Conservation (phyloP, 2,329 filamentous ascomycete species). For the Beauveria caledonica region DNA sequence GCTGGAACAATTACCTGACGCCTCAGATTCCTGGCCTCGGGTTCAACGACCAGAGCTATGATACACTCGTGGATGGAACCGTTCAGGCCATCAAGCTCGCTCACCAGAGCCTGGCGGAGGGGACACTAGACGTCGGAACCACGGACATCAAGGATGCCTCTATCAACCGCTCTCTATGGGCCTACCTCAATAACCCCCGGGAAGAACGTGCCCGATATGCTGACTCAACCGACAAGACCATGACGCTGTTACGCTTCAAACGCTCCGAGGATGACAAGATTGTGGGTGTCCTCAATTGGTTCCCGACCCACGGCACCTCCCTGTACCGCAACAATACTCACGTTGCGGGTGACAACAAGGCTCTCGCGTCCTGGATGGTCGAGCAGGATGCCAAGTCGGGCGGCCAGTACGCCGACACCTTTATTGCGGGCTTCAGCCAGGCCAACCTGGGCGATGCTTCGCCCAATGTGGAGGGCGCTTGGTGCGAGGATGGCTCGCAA, state of each 20-base stretch:
- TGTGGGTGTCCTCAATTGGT: conserved; percentile 81
- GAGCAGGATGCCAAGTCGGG: conserved; percentile 57
- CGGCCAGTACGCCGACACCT: conserved; percentile 45
- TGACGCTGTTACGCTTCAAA: conserved; percentile 73
- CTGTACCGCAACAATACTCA: conserved; percentile 88
- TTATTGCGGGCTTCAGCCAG: conserved; percentile 88
- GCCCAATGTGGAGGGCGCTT: conserved; percentile 80
- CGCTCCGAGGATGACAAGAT: conserved; percentile 65
- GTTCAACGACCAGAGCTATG: conserved; percentile 78
- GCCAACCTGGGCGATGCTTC: conserved; percentile 85
- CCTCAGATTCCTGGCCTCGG: conserved; percentile 85
- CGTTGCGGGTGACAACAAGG: conserved; percentile 92
- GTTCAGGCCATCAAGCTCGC: conserved; percentile 74
- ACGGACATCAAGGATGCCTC: conserved; percentile 63
- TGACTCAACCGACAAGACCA: conserved; percentile 41
- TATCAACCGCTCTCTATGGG: conserved; percentile 80
- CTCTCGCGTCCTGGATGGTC: conserved; percentile 77
- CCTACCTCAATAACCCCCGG: conserved; percentile 78
- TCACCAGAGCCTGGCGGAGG: conserved; percentile 48
- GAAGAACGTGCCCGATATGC: conserved; percentile 64
- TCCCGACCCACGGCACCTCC: conserved; percentile 85
- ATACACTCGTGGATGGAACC: conserved; percentile 80
- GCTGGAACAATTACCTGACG: conserved; percentile 88
- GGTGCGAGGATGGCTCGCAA: conserved; percentile 80
- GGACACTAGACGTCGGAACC: not conserved